Evolutionary conservation across 305 asterid species (phyloP), one percentile per base, ranked within the genome.

Genomic region (Salvia sclarea): DNA sequence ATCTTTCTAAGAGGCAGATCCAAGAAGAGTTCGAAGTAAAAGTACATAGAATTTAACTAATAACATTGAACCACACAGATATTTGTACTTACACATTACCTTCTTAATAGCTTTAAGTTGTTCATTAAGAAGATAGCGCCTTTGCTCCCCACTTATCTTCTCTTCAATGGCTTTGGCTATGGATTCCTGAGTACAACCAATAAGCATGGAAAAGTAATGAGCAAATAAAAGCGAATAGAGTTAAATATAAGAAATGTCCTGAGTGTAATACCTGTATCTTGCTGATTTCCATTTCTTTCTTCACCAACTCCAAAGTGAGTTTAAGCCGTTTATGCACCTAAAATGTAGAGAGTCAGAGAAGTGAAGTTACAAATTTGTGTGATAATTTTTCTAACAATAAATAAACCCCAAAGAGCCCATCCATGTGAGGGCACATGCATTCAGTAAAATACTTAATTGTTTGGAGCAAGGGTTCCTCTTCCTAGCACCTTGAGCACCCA

Each of bases 131-230:
- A 95, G 76, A 83, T 91, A 95, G 24, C 97, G 97, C 17, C 97
- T 91, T 78, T 95, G 99, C 81, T 95, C 99, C 72, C 97, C 96
- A 65, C 98, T 95, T 75, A 95, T 91, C 84, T 95, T 95, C 72
- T 95, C 98, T 80, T 95, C 99, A 76, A 95, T 95, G 67, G 98
- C 98, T 78, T 89, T 95, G 58, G 99, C 98, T 71, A 95, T 95
- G 54, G 98, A 79, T 88, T 95, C 99, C 99, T 94, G 65, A 58
- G 66, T 61, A 60, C 55, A 74, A 55, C 77, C 62, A 74, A 65
- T 37, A 77, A 64, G 55, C 52, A 61, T 47, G 41, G 17, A 45
- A 50, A 33, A 64, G 61, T 10, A 22, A 54, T 20, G 16, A 61
- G 52, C 35, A 20, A 61, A 57, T 63, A 55, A 7, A 61, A 43